A percentile compares a stretch with the other conserved stretches of the same genome.
phyloP scores from a whole-genome alignment of 768 basidiomycete genomes.

The Boletus pseudo-olivaceus region DNA sequence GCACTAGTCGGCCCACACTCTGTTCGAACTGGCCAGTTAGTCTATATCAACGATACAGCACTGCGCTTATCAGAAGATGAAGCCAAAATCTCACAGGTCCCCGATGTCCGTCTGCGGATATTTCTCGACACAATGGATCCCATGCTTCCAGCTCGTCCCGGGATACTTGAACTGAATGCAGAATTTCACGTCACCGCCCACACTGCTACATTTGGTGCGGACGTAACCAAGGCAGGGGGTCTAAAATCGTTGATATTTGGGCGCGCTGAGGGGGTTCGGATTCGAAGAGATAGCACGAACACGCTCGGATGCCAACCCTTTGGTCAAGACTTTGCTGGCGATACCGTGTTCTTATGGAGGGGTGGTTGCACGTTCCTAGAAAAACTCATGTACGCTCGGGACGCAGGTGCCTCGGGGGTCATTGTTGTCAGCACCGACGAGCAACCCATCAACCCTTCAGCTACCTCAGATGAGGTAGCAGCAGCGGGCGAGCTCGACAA shows the following conservation, averaged over 20 bases:
- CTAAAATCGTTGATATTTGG: constrained; percentile 42
- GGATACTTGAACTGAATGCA: constrained; percentile 35
- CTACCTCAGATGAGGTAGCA: constrained; percentile 52
- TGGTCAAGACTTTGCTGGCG: constrained; percentile 42
- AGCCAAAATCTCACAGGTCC: constrained; percentile 10
- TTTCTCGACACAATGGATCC: constrained; percentile 53
- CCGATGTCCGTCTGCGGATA: constrained; percentile 57
- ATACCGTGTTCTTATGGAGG: constrained; percentile 61
- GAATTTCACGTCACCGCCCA: constrained; percentile 56
- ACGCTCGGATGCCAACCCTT: constrained; percentile 59
- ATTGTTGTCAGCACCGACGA: constrained; percentile 71
- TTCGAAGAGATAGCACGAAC: constrained; percentile 54
- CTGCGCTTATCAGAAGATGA: constrained; percentile 37
- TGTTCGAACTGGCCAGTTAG: constrained; percentile 74
- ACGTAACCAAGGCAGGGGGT: constrained; percentile 39
- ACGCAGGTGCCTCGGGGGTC: constrained; percentile 73
- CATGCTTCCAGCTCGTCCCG: constrained; percentile 38
- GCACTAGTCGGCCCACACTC: constrained; percentile 73
- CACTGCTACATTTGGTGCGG: constrained; percentile 69
- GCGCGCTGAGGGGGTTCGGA: constrained; percentile 48
- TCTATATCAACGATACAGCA: constrained; percentile 72
- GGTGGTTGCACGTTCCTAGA: constrained; percentile 88
- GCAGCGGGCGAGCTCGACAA: constrained; percentile 56
- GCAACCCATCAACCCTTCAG: constrained; percentile 59
- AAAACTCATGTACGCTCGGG: constrained; percentile 68